These are phyloP conservation scores for Drechslerella coelobrocha DNA, from an alignment of 2,329 filamentous ascomycete species.

Conservation along the genomic window DNA sequence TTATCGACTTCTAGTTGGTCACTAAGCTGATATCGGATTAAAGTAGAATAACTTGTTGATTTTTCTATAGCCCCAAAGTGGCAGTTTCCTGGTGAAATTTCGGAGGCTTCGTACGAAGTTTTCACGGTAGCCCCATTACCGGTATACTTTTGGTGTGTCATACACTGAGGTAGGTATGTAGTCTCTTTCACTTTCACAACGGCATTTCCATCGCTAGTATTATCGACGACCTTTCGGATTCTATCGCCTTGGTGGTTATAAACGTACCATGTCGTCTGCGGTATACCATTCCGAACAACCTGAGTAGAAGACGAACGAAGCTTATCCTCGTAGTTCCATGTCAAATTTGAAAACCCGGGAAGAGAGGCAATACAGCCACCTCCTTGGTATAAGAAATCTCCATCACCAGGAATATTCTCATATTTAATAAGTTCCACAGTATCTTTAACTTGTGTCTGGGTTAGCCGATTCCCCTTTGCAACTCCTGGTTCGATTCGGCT, in stretches of 20 bases:
- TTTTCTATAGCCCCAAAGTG: not conserved
- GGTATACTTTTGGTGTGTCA: conserved; percentile 37
- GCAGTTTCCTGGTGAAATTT: not conserved
- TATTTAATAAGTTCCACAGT: not conserved
- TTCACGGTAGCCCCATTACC: not conserved
- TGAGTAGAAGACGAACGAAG: conserved; percentile 30
- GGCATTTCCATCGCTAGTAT: not conserved
- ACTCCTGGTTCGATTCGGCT: not conserved
- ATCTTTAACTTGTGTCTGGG: not conserved
- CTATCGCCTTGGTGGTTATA: conserved; percentile 53
- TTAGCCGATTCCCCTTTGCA: conserved; percentile 5
- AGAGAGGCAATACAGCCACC: conserved; percentile 17
- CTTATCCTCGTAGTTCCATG: conserved; percentile 42
- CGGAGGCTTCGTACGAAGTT: not conserved
- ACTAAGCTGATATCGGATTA: not conserved
- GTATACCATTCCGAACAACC: not conserved
- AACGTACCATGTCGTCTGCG: conserved; percentile 54
- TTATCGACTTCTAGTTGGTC: conserved; percentile 54
- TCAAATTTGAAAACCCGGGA: conserved; percentile 1
- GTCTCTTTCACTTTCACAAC: conserved; percentile 9
- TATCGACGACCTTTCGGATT: conserved; percentile 54
- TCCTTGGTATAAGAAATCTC: conserved; percentile 9
- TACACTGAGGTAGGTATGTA: conserved; percentile 26
- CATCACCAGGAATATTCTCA: not conserved
- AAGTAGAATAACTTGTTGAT: conserved; percentile 17